Conservation (phyloP, 2,329 filamentous ascomycete genomes). For the Aspergillus brunneoviolaceus region DNA sequence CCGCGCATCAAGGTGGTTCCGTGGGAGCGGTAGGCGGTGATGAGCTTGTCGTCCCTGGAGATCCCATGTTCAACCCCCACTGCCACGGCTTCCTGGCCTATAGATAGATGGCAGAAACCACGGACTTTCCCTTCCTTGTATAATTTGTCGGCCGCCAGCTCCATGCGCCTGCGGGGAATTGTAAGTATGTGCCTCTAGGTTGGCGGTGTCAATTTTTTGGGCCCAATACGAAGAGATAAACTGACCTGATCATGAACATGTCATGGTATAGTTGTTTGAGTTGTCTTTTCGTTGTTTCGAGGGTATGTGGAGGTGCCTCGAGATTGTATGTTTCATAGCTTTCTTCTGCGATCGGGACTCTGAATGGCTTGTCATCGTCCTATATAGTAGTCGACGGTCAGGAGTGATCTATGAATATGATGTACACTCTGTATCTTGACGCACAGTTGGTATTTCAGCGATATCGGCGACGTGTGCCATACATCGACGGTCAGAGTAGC, state of each 20-base stretch:
- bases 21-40: conserved; percentile 97
- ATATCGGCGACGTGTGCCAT: conserved; percentile 19
- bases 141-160: conserved; percentile 91
- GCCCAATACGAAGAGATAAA: too few relatives aligned
- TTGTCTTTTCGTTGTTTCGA: conserved; percentile 89
- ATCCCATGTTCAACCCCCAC: conserved; percentile 94
- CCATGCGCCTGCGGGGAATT: conserved; percentile 72
- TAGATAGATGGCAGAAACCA: conserved; percentile 96
- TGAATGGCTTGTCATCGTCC: conserved; percentile 87
- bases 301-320: conserved; percentile 84
- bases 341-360: conserved; percentile 85
- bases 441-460: conserved; percentile 16
- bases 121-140: conserved; percentile 99
- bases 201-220: too few relatives aligned
- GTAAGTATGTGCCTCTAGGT: not conserved
- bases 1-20: conserved; percentile 95
- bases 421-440: not conserved
- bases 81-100: conserved; percentile 92
- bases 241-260: conserved; percentile 82
- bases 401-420: not conserved
- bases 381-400: conserved; percentile 33
- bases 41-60: conserved; percentile 82
- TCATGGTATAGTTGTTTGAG: conserved; percentile 96
- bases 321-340: conserved; percentile 98
- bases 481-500: conserved; percentile 10